Evolutionary conservation across 176 grass and related monocot species (phyloP), one percentile per base, ranked within the genome.

Genomic region (Avena insularis): DNA sequence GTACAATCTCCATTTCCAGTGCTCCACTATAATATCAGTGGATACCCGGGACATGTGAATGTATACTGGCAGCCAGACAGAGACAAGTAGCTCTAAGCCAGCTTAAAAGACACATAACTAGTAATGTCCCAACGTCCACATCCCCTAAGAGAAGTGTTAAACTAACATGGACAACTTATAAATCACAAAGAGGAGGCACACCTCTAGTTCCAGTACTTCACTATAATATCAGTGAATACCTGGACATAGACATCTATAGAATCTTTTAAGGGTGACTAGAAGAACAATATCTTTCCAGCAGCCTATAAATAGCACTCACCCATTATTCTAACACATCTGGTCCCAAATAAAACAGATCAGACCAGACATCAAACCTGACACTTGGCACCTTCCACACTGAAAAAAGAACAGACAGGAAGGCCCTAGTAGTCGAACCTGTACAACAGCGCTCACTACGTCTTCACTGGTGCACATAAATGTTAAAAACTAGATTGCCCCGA

Each of bases 351-450:
- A 62, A 71, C 54, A 88, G n/a, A 81, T 33, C 62, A 55, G 77
- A 84, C 85, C 89, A 79, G 57, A 65, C 73, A 49, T 72, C 43
- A 71, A 40, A 74, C 40, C 85, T 54, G 38, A 81, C 56, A 64
- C 56, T 79, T 35, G 88, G 78, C 31, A 79, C 78, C 88, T 88
- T 88, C 91, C 88, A 85, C 65, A 25, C 65, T 50, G 27, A 20
- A 84, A 93, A 93, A 93, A 88, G 23, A 82, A 79, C 81, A 85
- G 85, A 84, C 43, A 88, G 85, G 86, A 88, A 90, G 82, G 57
- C 71, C 65, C 54, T 47, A 81, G 80, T 12, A 79, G 62, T 72
- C 75, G 27, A 92, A 84, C 60, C 76, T 93, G 91, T 90, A 93
- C 91, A 88, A 58, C 25, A 71, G 59, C 53, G 84, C 82, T 71